Base-by-base conservation (phyloP, 768 basidiomycete genomes). In the Kwoniella botswanensis region DNA sequence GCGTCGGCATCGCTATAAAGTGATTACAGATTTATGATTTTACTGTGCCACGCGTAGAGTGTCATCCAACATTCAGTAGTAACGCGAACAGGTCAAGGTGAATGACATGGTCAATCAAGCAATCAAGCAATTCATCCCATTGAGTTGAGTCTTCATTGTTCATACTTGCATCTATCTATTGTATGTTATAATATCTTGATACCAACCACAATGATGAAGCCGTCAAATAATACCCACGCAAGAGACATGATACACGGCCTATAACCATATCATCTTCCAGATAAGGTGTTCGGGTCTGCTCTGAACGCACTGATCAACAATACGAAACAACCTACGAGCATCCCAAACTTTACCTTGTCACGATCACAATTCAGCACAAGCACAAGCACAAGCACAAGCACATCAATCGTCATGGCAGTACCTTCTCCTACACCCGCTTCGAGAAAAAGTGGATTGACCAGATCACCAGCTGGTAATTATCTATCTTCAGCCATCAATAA, bases 401-500 rank as follows among this genome's bases (percentile, higher is more conserved):
- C 41, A 61, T 44, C 41, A 61, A 46, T 44, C 41, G 21, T 7
- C 35, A 44, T 61, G 59, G 35, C 59, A 61, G 59, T 61, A 17
- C 59, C 59, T 43, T 42, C 59, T 17, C 59, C 59, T 43, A 42
- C 59, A 43, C 41, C 59, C 43, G 10, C 57, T 29, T 9, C 35
- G 7, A 17, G 41, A n/a, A 61, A 44, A 52, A n/a, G 13, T 11
- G 63, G 55, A 43, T 44, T 70, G 42, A 63, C 63, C 22, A 63
- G 68, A 43, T 70, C 68, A 29, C 68, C 68, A n/a, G 68, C 63
- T n/a, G 68, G 63, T 21, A 70, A 70, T 29, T 65, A 64, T 15
- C 63, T 70, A 12, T 63, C 68, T 42, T 61, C 59, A 21, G 46
- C 68, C 44, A 29, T 18, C 55, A 44, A 62, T 65, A 55, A 41